Conservation (phyloP, 78 protist genomes). For the Dictyostelium firmibasis region DNA sequence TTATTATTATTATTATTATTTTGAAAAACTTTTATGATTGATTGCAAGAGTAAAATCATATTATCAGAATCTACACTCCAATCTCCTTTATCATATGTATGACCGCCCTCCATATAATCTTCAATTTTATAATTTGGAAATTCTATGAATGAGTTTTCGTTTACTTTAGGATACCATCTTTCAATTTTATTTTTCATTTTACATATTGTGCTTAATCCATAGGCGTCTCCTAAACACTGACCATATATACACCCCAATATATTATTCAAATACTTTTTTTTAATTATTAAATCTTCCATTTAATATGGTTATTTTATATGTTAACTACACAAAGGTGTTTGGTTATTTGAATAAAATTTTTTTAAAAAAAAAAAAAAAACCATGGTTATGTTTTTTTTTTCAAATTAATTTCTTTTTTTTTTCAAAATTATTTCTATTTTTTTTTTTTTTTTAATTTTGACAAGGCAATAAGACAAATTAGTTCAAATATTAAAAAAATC, state of each 20-base stretch:
- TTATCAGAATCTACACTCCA: conserved; percentile 78
- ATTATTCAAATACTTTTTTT: not conserved
- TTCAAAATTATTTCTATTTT: too few relatives aligned
- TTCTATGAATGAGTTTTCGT: not conserved
- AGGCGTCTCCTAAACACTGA: conserved; percentile 64
- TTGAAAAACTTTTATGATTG: not conserved
- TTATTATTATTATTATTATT: not conserved
- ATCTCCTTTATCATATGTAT: conserved; percentile 31
- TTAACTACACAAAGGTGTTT: too few relatives aligned
- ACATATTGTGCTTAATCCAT: conserved; percentile 1
- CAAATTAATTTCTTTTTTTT: too few relatives aligned
- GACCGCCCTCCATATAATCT: not conserved
- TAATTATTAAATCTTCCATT: not conserved
- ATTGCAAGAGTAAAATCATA: conserved; percentile 58
- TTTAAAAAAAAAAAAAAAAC: not conserved
- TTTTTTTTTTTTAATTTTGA: too few relatives aligned
- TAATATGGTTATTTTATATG: too few relatives aligned
- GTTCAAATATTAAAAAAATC: too few relatives aligned
- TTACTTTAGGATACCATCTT: not conserved
- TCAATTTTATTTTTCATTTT: not conserved
- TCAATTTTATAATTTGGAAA: conserved; percentile 42
- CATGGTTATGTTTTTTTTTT: too few relatives aligned
- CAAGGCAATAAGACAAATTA: too few relatives aligned
- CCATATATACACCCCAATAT: conserved; percentile 61
- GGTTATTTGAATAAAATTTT: too few relatives aligned